Conservation (phyloP, 768 basidiomycete genomes). For the Royoungia palumana region DNA sequence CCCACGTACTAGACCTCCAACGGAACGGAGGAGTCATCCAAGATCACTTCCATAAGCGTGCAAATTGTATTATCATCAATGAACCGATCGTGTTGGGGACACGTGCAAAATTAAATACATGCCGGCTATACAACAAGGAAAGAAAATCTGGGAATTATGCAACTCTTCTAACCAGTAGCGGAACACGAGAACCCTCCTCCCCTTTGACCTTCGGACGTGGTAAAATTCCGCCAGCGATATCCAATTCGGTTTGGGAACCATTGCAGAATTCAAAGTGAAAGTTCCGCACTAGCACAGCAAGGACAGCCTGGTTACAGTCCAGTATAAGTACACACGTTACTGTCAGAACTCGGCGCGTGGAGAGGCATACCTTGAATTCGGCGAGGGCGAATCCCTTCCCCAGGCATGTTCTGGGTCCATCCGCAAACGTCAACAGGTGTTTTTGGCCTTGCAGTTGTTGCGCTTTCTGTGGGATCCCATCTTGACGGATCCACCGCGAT, state of each 20-base stretch:
- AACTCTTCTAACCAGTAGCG: slow-evolving; percentile 6
- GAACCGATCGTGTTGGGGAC: no score
- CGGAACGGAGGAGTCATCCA: no score
- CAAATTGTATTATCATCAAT: no score
- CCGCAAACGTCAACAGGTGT: slow-evolving; percentile 28
- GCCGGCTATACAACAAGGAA: no score
- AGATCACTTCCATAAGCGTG: no score
- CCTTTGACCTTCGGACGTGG: slow-evolving; percentile 34
- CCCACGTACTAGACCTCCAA: no score
- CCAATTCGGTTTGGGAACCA: slow-evolving; percentile 36
- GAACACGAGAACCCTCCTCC: slow-evolving; percentile 13
- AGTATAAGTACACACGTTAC: no score
- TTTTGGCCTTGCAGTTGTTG: slow-evolving; percentile 32
- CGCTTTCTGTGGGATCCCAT: slow-evolving; percentile 25
- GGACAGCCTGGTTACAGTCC: not conserved
- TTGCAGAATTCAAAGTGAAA: slow-evolving; percentile 33
- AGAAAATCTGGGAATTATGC: not conserved
- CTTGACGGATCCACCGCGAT: slow-evolving; percentile 53
- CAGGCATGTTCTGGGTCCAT: slow-evolving; percentile 29
- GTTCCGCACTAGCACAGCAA: slow-evolving; percentile 34
- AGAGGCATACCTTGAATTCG: slow-evolving; percentile 22
- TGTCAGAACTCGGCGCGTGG: not conserved
- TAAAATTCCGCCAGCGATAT: slow-evolving; percentile 26
- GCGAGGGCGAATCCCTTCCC: slow-evolving; percentile 29
- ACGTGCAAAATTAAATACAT: no score